Evolutionary conservation across 1,284 basidiomycete species (phyloP), one percentile per base, ranked within the genome.

Genomic region (Cutaneotrichosporon sp.): DNA sequence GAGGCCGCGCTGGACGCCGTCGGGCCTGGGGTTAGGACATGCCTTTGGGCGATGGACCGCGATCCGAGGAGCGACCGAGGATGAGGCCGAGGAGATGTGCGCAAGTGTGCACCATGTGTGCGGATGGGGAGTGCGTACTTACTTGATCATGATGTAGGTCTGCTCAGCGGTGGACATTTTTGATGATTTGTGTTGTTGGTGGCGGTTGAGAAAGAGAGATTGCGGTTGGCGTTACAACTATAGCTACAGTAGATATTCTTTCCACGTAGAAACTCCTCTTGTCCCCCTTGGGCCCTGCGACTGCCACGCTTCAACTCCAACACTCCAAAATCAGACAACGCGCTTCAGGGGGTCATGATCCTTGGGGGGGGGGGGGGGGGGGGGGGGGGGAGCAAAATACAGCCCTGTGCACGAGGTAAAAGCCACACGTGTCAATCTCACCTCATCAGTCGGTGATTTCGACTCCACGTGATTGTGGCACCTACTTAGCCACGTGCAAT

Each of bases 1-100:
- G 83, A 97, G 90, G 73, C 88, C 88, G 76, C 94, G 91, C 84
- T 97, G 92, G 85, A 97, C 95, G 81, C 94, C 94, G 84, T 97
- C 94, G 76, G 94, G 93, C 92, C 96, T 69, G 77, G 38, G 11
- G 38, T 40, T 40, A 40, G 38, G 26, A 26, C 26, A 26, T 26
- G 26, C 3, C 26, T 26, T 26, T 31, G 34, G 53, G 22, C 22
- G 13, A 53, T 21, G 18, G 26, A 26, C 26, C 26, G 13, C 38
- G 9, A 40, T 13, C n/a, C 42, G 22, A 22, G 30, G n/a, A 32
- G 32, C 9, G 38, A 16, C 5, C 21, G 46, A 34, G n/a, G n/a
- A n/a, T n/a, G n/a, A n/a, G 16, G 40, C 38, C 42, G 40, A 30
- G 9, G 40, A 21, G 21, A 42, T 21, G 26, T 11, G 40, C 11